Percentiles rank a stretch among this genome's conserved stretches.
Conservation (phyloP, 2,329 filamentous ascomycete genomes). For the Neophaeococcomyces mojaviensis region DNA sequence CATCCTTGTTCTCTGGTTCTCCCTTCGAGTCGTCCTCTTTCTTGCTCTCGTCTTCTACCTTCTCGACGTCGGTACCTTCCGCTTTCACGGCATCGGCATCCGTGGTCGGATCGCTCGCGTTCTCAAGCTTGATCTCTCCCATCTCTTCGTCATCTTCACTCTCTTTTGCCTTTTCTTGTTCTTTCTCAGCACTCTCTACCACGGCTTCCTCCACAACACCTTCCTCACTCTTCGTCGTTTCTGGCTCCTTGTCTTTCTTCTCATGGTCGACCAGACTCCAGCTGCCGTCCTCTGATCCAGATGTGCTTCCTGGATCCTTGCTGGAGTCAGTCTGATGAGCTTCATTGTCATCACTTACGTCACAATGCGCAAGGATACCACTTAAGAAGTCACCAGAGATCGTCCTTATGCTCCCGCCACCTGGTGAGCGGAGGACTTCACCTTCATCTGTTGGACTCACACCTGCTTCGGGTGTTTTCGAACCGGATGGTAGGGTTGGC, state of each 20-base stretch:
- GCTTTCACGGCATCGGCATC: background rate
- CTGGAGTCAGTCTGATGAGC: background rate
- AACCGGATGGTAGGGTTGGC: background rate
- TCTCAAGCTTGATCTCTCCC: conserved; percentile 9
- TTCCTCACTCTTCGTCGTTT: background rate
- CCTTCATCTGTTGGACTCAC: background rate
- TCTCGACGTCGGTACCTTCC: background rate
- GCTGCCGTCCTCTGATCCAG: background rate
- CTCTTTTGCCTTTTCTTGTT: background rate
- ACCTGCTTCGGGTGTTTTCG: background rate
- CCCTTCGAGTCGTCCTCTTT: background rate
- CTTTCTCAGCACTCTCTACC: background rate
- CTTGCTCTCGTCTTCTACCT: background rate
- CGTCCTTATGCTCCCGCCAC: conserved; percentile 21
- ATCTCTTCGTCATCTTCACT: conserved; percentile 7
- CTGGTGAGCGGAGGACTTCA: conserved; percentile 3
- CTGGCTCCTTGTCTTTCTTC: background rate
- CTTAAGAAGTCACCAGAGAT: conserved; percentile 17
- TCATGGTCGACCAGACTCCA: background rate
- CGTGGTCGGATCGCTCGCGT: background rate
- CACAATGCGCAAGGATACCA: conserved; percentile 19
- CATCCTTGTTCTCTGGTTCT: no score
- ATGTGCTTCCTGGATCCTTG: background rate
- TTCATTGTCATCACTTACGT: conserved; percentile 5
- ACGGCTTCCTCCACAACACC: background rate